Evolutionary conservation across 148 eudicot species (phyloP).

Genomic region (Oxyria digyna): DNA sequence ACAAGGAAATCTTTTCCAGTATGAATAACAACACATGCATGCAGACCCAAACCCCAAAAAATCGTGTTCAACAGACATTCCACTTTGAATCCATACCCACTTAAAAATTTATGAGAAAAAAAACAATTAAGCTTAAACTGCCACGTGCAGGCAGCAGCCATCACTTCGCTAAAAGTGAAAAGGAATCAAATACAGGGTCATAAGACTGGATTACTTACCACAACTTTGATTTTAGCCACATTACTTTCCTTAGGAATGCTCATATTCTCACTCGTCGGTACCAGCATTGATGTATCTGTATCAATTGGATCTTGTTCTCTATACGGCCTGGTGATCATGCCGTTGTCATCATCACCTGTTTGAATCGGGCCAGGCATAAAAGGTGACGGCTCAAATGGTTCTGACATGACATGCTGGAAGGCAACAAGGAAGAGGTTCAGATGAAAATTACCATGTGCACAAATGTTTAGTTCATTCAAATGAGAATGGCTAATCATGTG

Average conservation of each 20-base stretch:
- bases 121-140: neutral
- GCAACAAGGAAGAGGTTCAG: neutral
- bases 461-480: neutral
- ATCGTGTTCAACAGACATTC: neutral
- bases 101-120: neutral
- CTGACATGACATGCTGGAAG: conserved; percentile 81
- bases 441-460: neutral
- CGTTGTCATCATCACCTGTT: conserved; percentile 43
- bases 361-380: conserved; percentile 55
- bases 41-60: neutral
- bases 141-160: neutral
- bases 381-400: conserved; percentile 87
- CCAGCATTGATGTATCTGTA: conserved; percentile 39
- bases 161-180: neutral
- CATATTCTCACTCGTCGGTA: conserved; percentile 47
- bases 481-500: neutral
- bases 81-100: neutral
- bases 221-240: conserved; percentile 96
- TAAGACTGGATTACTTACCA: conserved; percentile 37
- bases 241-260: conserved; percentile 61
- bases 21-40: neutral
- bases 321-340: conserved; percentile 32
- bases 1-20: neutral
- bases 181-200: neutral
- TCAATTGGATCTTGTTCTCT: conserved; percentile 38